A percentile compares a stretch with the other conserved stretches of the same genome.
These are phyloP conservation scores for Pleurotus ostreatus DNA, from an alignment of 768 basidiomycete genomes.

Conservation along the genomic window DNA sequence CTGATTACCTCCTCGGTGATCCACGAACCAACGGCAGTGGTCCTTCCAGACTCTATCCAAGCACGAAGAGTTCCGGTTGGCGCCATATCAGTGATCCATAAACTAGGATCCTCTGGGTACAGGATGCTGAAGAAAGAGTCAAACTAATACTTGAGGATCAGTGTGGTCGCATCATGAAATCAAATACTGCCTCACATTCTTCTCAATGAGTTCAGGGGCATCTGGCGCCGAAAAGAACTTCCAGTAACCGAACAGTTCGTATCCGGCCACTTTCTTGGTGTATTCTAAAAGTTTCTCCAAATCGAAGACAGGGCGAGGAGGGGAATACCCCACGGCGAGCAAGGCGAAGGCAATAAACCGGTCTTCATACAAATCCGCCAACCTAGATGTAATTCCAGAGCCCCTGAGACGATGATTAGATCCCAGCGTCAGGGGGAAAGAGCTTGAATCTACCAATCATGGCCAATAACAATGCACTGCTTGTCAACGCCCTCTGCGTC, in stretches of 20 bases:
- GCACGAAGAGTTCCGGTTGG: conserved; percentile 31
- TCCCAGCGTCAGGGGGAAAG: too few relatives aligned
- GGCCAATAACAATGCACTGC: conserved; percentile 34
- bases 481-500: conserved; percentile 27
- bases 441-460: conserved; percentile 32
- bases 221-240: conserved; percentile 30
- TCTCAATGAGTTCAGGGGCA: conserved; percentile 28
- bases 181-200: conserved; percentile 24
- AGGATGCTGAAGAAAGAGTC: conserved; percentile 35
- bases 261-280: conserved; percentile 19
- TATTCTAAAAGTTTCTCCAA: conserved; percentile 16
- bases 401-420: conserved; percentile 28
- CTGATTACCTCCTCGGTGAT: not conserved
- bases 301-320: conserved; percentile 20
- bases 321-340: conserved; percentile 30
- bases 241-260: conserved; percentile 31
- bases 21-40: conserved; percentile 16
- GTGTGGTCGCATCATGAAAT: not conserved
- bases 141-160: conserved; percentile 17
- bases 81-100: conserved; percentile 31
- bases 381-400: conserved; percentile 23
- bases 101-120: conserved; percentile 27
- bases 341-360: conserved; percentile 38
- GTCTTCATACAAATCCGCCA: conserved; percentile 32
- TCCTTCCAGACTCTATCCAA: conserved; percentile 28